Conservation (phyloP, 2,329 filamentous ascomycete genomes). For the Alternaria sp. region DNA sequence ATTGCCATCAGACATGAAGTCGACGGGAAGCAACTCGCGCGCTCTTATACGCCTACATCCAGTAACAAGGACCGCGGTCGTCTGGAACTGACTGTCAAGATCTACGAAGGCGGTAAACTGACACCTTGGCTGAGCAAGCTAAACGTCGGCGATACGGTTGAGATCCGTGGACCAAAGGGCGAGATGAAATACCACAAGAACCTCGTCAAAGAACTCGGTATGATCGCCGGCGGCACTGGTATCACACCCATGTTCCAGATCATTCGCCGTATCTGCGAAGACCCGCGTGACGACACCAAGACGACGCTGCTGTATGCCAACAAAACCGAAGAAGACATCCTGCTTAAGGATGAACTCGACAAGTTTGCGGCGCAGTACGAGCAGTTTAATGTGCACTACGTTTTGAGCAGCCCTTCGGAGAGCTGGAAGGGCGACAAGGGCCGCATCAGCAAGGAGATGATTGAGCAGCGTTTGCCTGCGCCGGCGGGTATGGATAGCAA, state of each 20-base stretch:
- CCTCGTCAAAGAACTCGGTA: conserved; percentile 56
- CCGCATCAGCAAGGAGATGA: conserved; percentile 12
- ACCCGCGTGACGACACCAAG: conserved; percentile 62
- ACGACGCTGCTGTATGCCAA: conserved; percentile 67
- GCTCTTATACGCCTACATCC: conserved; percentile 44
- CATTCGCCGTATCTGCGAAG: conserved; percentile 68
- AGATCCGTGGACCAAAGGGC: conserved; percentile 63
- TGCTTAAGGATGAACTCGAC: conserved; percentile 64
- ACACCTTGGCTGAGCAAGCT: conserved; percentile 58
- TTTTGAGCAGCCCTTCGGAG: conserved; percentile 51
- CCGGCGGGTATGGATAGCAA: conserved; percentile 76
- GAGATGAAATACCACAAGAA: conserved; percentile 58
- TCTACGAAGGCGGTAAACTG: conserved; percentile 59
- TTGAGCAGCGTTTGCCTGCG: conserved; percentile 8
- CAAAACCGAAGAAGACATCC: conserved; percentile 63
- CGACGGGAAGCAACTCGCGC: conserved; percentile 61
- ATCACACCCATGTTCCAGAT: conserved; percentile 67
- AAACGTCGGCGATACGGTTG: conserved; percentile 56
- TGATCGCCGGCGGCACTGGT: conserved; percentile 62
- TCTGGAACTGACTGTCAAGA: conserved; percentile 60
- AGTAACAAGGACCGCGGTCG: conserved; percentile 65
- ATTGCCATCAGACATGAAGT: conserved; percentile 61
- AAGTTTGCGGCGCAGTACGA: conserved; percentile 59
- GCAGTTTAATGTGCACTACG: conserved; percentile 60
- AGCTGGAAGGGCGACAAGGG: conserved; percentile 14